Evolutionary conservation across 1,284 basidiomycete species (phyloP), one percentile per base, ranked within the genome.

Genomic region (Papiliotrema fonsecae): DNA sequence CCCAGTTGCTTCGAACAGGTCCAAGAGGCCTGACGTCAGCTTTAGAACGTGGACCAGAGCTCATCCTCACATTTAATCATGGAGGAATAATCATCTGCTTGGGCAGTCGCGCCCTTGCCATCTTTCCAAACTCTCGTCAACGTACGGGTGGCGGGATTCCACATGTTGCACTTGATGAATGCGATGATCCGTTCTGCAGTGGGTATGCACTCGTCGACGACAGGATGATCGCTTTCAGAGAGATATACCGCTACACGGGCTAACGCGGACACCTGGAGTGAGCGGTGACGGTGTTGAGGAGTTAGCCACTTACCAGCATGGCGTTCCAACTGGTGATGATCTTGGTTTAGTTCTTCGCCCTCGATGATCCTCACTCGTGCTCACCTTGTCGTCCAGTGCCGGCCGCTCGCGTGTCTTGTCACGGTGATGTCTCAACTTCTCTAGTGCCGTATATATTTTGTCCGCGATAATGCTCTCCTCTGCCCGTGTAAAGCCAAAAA

Each of bases 291-390:
- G 19, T 4, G 35, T 4, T 30, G 26, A 39, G 6, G 21, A 9
- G 16, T 41, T 6, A 5, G 18, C 16, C 9, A 49, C 70, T 41
- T 26, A 77, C 74, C 75, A 77, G 77, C n/a, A 77, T 64, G 3
- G 75, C 76, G 49, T 77, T 77, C 76, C 77, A 78, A 7, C 68
- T 59, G 1, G 75, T 68, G n/a, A 78, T 48, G 31, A 77, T 72
- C 66, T 61, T n/a, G n/a, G n/a, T n/a, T n/a, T n/a, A n/a, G n/a
- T n/a, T n/a, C n/a, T n/a, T n/a, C n/a, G n/a, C n/a, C n/a, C n/a
- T n/a, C n/a, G n/a, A n/a, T n/a, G n/a, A n/a, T n/a, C n/a, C n/a
- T n/a, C 43, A 26, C 6, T 28, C 0, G 6, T 5, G 24, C 34
- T 19, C 47, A 58, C 60, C 50, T 78, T 78, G 57, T 78, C 77